Conservation (phyloP, 1,284 basidiomycete genomes). For the Leccinum pallidistipes region DNA sequence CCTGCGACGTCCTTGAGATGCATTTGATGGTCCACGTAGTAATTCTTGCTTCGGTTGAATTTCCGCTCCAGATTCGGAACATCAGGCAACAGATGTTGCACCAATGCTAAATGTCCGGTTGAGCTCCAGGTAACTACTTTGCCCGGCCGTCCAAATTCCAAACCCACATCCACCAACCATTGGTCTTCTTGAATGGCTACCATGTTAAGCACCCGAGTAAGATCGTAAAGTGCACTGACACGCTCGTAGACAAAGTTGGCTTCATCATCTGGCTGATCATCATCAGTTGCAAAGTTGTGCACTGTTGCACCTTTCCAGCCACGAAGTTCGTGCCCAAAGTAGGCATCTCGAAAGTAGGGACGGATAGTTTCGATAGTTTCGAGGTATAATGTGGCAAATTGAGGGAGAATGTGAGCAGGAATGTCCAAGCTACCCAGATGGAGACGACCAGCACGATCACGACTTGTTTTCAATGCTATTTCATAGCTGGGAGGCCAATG, state of each 20-base stretch:
- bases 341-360: slow-evolving; percentile 7
- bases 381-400: not conserved
- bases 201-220: not conserved
- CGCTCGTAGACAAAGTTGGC: not conserved
- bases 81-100: not conserved
- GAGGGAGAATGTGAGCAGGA: not conserved
- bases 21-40: slow-evolving; percentile 4
- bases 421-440: slow-evolving; percentile 1
- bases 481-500: slow-evolving; percentile 11
- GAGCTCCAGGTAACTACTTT: not conserved
- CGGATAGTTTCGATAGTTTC: not conserved
- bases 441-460: not conserved
- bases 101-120: not conserved
- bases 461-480: not conserved
- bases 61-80: not conserved
- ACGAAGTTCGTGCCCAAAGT: slow-evolving; percentile 17
- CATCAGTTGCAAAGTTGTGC: slow-evolving; percentile 4
- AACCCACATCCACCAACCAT: slow-evolving; percentile 1
- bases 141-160: not conserved
- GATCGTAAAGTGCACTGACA: not conserved
- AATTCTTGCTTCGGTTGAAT: not conserved
- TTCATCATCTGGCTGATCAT: not conserved
- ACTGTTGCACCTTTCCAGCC: slow-evolving; percentile 10
- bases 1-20: slow-evolving; percentile 11
- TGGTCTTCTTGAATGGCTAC: not conserved